Evolutionary conservation across 106 monocot species (phyloP), one percentile per base, ranked within the genome.

Genomic region (Triglochin maritima): DNA sequence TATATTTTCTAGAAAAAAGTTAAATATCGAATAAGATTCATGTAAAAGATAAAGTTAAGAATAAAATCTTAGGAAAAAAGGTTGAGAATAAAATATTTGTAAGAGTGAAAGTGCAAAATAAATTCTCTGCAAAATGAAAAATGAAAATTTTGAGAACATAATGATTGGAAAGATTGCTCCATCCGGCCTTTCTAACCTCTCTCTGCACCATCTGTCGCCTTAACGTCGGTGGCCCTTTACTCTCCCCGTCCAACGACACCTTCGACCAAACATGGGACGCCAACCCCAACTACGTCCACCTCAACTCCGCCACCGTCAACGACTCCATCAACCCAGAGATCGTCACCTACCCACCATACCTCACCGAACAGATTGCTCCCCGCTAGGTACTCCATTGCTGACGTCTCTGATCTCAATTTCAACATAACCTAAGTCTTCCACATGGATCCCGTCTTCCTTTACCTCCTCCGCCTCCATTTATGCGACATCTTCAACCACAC

Each of bases 391-490:
- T 50, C 45, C n/a, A 80, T 89, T 5, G 79, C 76, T 0, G 77
- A 70, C 0, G 17, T 75, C 29, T 3, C 49, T 4, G 71, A 45
- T 47, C 72, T 69, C 1, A 43, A 10, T 6, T 81, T 89, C 59
- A 94, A 94, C 50, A 67, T 89, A 64, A 84, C 93, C 1, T 94
- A 89, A 89, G 72, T 74, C 10, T 89, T 94, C 45, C 47, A 82
- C 41, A 76, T 82, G 4, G 72, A 80, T 15, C 65, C 64, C n/a
- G 61, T 56, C 7, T 78, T 49, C 57, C 50, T 50, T 9, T 86
- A 89, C 74, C 67, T 94, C 47, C 48, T 94, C 6, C 77, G 93
- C 57, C 42, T 86, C 56, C 89, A 89, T 51, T 89, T 89, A 59
- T 94, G 93, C n/a, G 93, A 94, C 67, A 69, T 94, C 17, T 79